Evolutionary conservation across 805 yeast genomes (phyloP), one percentile per base, ranked within the genome.

Genomic region (Candida maris): DNA sequence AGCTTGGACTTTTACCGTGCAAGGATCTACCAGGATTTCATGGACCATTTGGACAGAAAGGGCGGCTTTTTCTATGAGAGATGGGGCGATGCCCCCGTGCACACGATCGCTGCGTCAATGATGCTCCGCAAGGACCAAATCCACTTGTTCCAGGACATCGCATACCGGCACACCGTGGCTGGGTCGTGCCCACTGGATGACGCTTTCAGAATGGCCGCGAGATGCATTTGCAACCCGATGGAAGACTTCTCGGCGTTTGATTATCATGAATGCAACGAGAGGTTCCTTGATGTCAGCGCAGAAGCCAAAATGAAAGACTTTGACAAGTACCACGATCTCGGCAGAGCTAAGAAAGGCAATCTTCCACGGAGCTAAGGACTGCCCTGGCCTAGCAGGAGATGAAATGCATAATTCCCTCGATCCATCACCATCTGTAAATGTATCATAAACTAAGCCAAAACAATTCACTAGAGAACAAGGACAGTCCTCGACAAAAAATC

Each of bases 11-110:
- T 85, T 38, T 81, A 74, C 69, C 65, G 87, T 46, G 65, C 76
- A 1, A 59, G 65, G 18, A 62, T 73, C 8, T 85, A 83, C 61
- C 65, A 71, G 29, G 65, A 68, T 7, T 83, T 72, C 59, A 84
- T 83, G 52, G 66, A 81, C 17, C 65, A 66, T 54, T 62, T 85
- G 30, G 95, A 85, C 56, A 47, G 57, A 21, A 62, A 74, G 5
- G 94, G 93, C 37, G 94, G 94, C 0, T 85, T 85, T 58, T 85
- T 75, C 57, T 84, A 85, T 55, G 93, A 86, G 63, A 70, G 96
- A 48, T 87, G 95, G 95, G 96, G 96, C 12, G 96, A 86, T 50
- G 77, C 77, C 5, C 78, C 78, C 1, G 56, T 73, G 24, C 77
- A 71, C 52, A 57, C 76, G 2, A 61, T 73, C 30, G 73, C 67